Conservation (phyloP, 83 land plant species). For the Picea abies region DNA sequence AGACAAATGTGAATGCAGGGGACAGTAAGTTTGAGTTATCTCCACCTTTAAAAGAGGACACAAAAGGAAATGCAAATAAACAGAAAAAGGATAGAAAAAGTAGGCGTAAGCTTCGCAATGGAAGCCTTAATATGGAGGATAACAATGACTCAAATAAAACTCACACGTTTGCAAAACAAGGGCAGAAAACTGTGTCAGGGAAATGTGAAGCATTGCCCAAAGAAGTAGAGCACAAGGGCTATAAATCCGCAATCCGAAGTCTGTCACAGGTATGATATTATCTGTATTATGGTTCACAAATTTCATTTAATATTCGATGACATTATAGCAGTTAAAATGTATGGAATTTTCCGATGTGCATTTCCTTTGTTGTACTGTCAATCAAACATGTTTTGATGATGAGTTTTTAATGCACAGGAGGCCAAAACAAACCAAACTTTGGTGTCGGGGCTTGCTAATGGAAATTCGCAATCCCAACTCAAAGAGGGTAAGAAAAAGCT, state of each 20-base stretch:
- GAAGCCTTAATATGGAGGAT: not conserved
- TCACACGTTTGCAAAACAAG: not conserved
- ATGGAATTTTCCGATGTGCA: not conserved
- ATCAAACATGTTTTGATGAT: not conserved
- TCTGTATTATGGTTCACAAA: not conserved
- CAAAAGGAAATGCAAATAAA: conserved; percentile 15
- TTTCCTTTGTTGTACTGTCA: not conserved
- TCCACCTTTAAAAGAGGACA: conserved; percentile 13
- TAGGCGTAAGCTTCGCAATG: not conserved
- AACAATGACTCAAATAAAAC: conserved; percentile 4
- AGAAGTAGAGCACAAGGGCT: not conserved
- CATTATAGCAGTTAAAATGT: not conserved
- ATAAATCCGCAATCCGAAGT: not conserved
- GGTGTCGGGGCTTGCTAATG: not conserved
- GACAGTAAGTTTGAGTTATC: not conserved
- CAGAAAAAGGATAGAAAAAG: conserved; percentile 7
- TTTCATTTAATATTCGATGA: not conserved
- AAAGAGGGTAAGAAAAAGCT: not conserved
- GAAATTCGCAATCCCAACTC: not conserved
- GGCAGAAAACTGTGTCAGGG: not conserved
- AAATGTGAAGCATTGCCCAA: not conserved
- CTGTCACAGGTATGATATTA: conserved; percentile 5
- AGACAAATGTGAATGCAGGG: conserved; percentile 4
- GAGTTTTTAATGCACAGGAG: not conserved
- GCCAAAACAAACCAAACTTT: not conserved